These are phyloP conservation scores for Sporothrix globosa DNA, from an alignment of 2,329 filamentous ascomycete genomes.

Conservation along the genomic window DNA sequence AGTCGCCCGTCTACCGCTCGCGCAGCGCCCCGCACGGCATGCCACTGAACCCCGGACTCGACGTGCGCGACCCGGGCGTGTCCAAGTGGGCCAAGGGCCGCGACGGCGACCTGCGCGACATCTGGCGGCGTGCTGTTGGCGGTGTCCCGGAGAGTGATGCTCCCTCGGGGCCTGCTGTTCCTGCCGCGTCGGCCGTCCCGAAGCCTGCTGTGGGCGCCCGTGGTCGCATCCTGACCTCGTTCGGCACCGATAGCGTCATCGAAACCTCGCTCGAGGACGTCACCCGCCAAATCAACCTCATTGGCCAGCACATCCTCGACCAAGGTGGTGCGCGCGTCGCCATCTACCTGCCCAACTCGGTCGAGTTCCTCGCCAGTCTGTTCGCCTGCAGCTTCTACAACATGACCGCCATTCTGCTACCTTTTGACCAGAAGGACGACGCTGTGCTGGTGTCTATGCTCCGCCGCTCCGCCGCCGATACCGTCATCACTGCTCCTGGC, in stretches of 20 bases:
- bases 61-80: conserved; percentile 77
- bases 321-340: conserved; percentile 77
- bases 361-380: conserved; percentile 79
- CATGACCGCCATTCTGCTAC: conserved; percentile 80
- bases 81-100: conserved; percentile 82
- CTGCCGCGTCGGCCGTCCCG: neutral
- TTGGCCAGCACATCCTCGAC: conserved; percentile 76
- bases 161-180: neutral
- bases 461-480: conserved; percentile 72
- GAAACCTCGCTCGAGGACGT: conserved; percentile 75
- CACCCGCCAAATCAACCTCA: conserved; percentile 82
- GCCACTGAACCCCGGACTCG: conserved; percentile 74
- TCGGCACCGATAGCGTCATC: conserved; percentile 72
- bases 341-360: conserved; percentile 88
- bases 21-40: conserved; percentile 83
- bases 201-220: conserved; percentile 39
- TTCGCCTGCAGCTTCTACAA: conserved; percentile 92
- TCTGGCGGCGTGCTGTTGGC: conserved; percentile 76
- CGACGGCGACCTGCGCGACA: conserved; percentile 86
- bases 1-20: conserved; percentile 85
- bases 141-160: conserved; percentile 68
- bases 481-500: conserved; percentile 81
- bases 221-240: conserved; percentile 75
- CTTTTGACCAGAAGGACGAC: conserved; percentile 74
- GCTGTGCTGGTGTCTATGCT: conserved; percentile 70